Base-by-base conservation (phyloP, 768 basidiomycete species). In the Lactifluus volemus region DNA sequence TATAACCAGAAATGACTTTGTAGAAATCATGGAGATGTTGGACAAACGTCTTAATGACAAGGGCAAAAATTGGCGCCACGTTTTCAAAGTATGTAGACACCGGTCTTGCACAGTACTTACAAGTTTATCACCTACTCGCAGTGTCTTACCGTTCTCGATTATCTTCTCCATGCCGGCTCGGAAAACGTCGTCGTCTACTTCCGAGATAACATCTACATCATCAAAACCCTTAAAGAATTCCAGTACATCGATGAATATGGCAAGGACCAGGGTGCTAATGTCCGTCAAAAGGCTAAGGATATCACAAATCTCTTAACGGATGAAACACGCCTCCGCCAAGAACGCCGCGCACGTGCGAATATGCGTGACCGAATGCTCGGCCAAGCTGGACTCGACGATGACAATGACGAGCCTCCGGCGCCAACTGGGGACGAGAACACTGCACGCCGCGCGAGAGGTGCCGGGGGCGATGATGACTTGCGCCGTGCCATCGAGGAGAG, bases 11-110 rank as follows among this genome's bases (percentile, higher is more conserved):
- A 88, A 85, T 61, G 95, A 98, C 69, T 99, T 99, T 72, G 93
- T 98, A 12, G 97, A 99, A 76, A 92, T 99, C 69, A 98, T 99
- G 93, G 97, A 99, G 78, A 97, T 98, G 92, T 81, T 99, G 52
- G 97, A 98, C 75, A 98, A 99, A 75, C 85, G 97, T 54, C 77
- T 99, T 63, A 94, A 94, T 68, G 97, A 99, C 77, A 98, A 97
- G 79, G 97, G 97, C 41, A 98, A 98, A 84, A 98, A 98, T 69
- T 99, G 97, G 97, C 83, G 96, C 55, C 97, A 99, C 78, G 96
- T 98, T 60, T 98, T 97, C 83, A 98, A 98, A 81, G 92, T 86
- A 59, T 61, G 79, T 63, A 21, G 47, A 10, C 2, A 11, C 15
- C 12, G 38, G n/a, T 44, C 36, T 1, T 44, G 41, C 50, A 55